Conservation (phyloP, 2,329 filamentous ascomycete genomes). For the Colletotrichum tamarilloi region DNA sequence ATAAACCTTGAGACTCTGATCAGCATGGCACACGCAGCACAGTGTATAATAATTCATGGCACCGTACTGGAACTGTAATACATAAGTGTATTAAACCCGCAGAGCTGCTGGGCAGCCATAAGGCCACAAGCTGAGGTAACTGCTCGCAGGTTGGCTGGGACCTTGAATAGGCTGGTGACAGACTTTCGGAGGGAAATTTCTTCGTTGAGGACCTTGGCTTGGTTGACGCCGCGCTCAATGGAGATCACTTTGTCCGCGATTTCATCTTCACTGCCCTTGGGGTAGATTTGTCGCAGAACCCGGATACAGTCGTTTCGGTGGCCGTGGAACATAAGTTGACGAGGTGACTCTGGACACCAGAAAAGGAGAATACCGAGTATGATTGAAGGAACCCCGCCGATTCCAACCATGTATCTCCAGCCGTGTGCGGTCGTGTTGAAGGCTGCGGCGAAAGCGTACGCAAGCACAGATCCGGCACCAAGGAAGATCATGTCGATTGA, state of each 20-base stretch:
- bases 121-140: conserved; percentile 54
- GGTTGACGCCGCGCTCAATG: conserved; percentile 17
- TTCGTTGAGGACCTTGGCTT: conserved; percentile 14
- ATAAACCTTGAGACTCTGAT: not conserved
- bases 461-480: conserved; percentile 37
- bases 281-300: conserved; percentile 4
- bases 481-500: conserved; percentile 40
- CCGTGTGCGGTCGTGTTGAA: conserved; percentile 45
- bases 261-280: conserved; percentile 37
- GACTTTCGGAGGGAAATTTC: conserved; percentile 33
- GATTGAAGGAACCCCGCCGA: conserved; percentile 37
- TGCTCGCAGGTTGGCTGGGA: conserved; percentile 50
- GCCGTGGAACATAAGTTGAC: conserved; percentile 39
- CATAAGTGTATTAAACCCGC: conserved; percentile 36
- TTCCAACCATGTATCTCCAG: conserved; percentile 36
- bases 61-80: conserved; percentile 23
- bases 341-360: conserved; percentile 31
- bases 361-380: conserved; percentile 35
- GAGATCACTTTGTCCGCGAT: conserved; percentile 42
- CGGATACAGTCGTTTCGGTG: conserved; percentile 46
- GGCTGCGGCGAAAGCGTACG: conserved; percentile 44
- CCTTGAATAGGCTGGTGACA: conserved; percentile 45
- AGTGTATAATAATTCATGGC: too few species aligned
- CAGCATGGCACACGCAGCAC: too few species aligned
- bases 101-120: conserved; percentile 52